Evolutionary conservation across 768 basidiomycete species (phyloP).

Genomic region (Imleria badia): DNA sequence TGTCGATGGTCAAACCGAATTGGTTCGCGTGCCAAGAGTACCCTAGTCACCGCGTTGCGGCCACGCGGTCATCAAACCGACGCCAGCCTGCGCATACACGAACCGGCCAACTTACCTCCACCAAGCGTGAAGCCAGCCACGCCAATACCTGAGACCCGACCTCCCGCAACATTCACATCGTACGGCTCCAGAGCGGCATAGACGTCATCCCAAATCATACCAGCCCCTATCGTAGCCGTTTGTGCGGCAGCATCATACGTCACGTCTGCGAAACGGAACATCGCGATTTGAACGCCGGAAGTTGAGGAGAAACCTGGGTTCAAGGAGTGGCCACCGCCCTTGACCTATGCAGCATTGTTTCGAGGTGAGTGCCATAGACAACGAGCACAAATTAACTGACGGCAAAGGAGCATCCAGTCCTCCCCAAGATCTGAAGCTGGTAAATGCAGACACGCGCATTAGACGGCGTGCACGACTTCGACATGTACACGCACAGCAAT

Average conservation of each 20-base stretch:
- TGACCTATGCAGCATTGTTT: conserved; percentile 41
- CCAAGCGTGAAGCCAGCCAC: conserved; percentile 60
- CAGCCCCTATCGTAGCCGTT: conserved; percentile 41
- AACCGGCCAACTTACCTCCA: conserved; percentile 41
- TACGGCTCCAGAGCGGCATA: conserved; percentile 51
- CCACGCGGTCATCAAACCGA: conserved; percentile 7
- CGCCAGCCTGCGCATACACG: neutral
- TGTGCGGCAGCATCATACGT: conserved; percentile 39
- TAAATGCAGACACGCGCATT: neutral
- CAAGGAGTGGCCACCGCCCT: conserved; percentile 58
- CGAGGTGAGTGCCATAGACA: neutral
- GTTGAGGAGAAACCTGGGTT: conserved; percentile 64
- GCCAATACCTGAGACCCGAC: conserved; percentile 56
- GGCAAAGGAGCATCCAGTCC: conserved; percentile 51
- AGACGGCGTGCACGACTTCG: neutral
- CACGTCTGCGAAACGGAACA: conserved; percentile 48
- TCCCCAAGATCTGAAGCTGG: conserved; percentile 49
- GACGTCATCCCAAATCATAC: conserved; percentile 66
- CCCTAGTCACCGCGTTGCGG: conserved; percentile 35
- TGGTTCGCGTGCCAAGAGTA: conserved; percentile 68
- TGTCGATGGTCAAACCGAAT: conserved; percentile 57
- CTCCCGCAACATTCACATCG: conserved; percentile 57
- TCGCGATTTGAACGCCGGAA: conserved; percentile 55
- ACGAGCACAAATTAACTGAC: conserved; percentile 32
- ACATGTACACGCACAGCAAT: conserved; percentile 38